Conservation (phyloP, 352 stramenopile species). For the Phytophthora palmivora region DNA sequence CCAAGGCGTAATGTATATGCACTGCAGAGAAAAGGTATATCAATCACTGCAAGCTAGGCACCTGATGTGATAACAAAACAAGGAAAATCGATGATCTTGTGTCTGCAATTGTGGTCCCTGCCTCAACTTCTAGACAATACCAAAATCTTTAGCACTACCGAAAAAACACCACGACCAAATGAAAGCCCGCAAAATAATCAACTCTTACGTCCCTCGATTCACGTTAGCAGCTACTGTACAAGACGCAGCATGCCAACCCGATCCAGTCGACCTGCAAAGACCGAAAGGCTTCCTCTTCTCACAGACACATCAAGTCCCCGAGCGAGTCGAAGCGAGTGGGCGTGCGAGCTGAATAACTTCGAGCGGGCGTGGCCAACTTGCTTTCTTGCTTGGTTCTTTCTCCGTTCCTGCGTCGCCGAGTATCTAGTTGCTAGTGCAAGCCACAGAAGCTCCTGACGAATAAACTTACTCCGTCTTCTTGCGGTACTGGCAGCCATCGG, state of each 20-base stretch:
- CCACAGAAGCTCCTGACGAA: constrained; percentile 31
- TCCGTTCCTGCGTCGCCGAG: constrained; percentile 37
- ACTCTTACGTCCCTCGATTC: constrained; percentile 72
- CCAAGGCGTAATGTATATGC: constrained; percentile 40
- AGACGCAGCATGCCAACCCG: constrained; percentile 35
- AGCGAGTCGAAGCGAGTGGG: constrained; percentile 33
- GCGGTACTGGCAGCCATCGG: constrained; percentile 99
- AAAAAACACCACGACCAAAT: constrained; percentile 26
- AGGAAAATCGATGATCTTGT: constrained; percentile 17
- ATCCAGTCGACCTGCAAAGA: constrained; percentile 32
- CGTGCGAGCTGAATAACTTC: constrained; percentile 36
- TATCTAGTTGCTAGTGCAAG: constrained; percentile 43
- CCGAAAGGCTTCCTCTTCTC: constrained; percentile 31
- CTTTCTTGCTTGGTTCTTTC: constrained; percentile 42
- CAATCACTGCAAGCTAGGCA: constrained; percentile 28
- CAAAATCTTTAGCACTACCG: not conserved
- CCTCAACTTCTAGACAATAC: not conserved
- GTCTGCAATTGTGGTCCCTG: not conserved
- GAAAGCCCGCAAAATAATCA: constrained; percentile 72
- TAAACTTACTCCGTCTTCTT: constrained; percentile 99
- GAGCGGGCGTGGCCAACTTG: constrained; percentile 36
- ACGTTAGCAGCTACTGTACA: constrained; percentile 48
- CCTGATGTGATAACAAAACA: constrained; percentile 29
- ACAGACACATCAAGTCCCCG: constrained; percentile 37
- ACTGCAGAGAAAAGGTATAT: constrained; percentile 31